A percentile compares a stretch with the other conserved stretches of the same genome.
Evolutionary conservation across 2,329 filamentous ascomycete genomes (phyloP).

Genomic region (Ciborinia camelliae): DNA sequence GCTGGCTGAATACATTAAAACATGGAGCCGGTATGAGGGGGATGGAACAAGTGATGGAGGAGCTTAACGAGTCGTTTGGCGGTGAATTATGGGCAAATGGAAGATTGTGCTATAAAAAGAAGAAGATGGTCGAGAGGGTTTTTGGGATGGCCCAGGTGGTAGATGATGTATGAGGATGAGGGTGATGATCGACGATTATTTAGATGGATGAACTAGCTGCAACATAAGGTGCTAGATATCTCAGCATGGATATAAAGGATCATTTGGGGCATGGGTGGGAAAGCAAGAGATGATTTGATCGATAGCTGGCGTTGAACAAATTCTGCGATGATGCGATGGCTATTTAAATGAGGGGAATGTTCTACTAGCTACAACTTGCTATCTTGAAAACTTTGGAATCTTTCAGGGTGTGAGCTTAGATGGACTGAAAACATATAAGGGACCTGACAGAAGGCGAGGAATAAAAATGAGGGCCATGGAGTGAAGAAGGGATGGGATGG

Average conservation of each 20-base stretch:
- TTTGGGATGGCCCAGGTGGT: constrained; percentile 3
- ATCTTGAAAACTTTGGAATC: not conserved
- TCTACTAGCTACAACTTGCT: not conserved
- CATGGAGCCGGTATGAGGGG: not conserved
- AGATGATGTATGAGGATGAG: not conserved
- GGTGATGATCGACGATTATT: not conserved
- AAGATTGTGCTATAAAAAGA: constrained; percentile 8
- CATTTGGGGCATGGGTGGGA: too few species aligned
- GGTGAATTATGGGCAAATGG: constrained; percentile 22
- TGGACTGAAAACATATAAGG: too few species aligned
- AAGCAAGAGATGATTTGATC: too few species aligned
- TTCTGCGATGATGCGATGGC: not conserved
- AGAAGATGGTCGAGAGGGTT: not conserved
- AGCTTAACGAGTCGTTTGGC: constrained; percentile 14
- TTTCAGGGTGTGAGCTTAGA: too few species aligned
- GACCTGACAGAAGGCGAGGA: too few species aligned
- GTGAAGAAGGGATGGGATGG: not conserved
- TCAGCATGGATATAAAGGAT: too few species aligned
- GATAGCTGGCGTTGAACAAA: not conserved
- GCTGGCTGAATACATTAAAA: not conserved
- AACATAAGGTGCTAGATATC: not conserved
- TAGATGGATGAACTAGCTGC: not conserved
- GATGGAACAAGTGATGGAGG: constrained; percentile 12
- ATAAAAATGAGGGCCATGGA: too few species aligned
- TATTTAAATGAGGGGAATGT: not conserved